Percentiles rank a stretch among this genome's conserved stretches.
These are phyloP conservation scores for Botrytis pseudocinerea DNA, from an alignment of 2,329 filamentous ascomycete species.

Conservation along the genomic window DNA sequence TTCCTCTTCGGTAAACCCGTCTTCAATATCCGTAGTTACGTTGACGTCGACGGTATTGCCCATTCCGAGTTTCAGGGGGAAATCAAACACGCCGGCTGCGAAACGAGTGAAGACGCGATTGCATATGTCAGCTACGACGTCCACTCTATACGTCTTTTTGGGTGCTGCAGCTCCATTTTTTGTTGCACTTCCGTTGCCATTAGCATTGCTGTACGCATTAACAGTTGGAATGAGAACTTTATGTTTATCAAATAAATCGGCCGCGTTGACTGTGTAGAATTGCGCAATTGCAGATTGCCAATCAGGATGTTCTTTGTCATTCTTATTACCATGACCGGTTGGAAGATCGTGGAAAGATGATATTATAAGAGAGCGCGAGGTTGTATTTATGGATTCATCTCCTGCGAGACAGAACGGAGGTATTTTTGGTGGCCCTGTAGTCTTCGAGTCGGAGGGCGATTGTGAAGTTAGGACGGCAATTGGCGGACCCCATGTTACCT, in stretches of 20 bases:
- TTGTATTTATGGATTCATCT: constrained; percentile 6
- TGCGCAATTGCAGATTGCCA: background rate
- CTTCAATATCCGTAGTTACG: background rate
- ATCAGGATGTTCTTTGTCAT: constrained; percentile 5
- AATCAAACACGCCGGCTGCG: constrained; percentile 51
- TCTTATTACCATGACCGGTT: background rate
- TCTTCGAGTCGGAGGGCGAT: background rate
- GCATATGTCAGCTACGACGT: constrained; percentile 62
- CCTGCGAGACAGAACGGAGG: constrained; percentile 8
- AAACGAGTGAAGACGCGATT: constrained; percentile 55
- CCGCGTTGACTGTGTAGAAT: constrained; percentile 5
- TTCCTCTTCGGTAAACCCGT: constrained; percentile 34
- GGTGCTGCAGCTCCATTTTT: background rate
- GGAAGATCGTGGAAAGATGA: constrained; percentile 14
- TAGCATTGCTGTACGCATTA: constrained; percentile 48
- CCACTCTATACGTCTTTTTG: constrained; percentile 49
- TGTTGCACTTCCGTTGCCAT: background rate
- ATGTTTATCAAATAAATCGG: constrained; percentile 60
- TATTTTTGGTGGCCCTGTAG: background rate
- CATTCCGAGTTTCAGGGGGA: constrained; percentile 44
- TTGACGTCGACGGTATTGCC: constrained; percentile 33
- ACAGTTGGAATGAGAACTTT: constrained; percentile 60
- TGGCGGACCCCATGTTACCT: constrained; percentile 10
- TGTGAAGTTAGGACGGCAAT: constrained; percentile 9
- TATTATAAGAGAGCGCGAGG: constrained; percentile 13